A percentile compares a stretch with the other conserved stretches of the same genome.
Evolutionary conservation across 177 flowering plant species (phyloP).

Genomic region (Telopea speciosissima): DNA sequence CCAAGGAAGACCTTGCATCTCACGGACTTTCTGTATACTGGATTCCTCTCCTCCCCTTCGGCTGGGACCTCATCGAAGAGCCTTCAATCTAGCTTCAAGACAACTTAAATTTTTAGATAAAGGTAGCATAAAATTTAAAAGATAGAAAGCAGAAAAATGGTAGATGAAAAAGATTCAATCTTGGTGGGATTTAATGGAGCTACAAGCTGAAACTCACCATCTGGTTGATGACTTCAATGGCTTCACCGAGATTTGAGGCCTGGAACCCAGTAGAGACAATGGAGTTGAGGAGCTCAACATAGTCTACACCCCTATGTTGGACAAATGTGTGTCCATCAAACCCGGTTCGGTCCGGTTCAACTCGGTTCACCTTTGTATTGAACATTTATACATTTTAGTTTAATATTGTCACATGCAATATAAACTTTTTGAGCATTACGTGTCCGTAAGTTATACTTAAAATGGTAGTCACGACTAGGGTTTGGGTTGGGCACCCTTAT

Average conservation of each 20-base stretch:
- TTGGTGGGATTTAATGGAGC: neutral
- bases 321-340: too few species aligned
- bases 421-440: too few species aligned
- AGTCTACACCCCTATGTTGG: constrained; percentile 67
- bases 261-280: constrained; percentile 80
- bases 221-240: constrained; percentile 64
- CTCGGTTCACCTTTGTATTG: too few species aligned
- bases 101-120: constrained; percentile 3
- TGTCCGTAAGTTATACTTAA: too few species aligned
- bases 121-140: neutral
- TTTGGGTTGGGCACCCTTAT: too few species aligned
- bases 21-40: constrained; percentile 47
- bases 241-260: constrained; percentile 94
- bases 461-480: too few species aligned
- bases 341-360: too few species aligned
- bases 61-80: constrained; percentile 55
- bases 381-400: too few species aligned
- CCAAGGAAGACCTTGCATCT: constrained; percentile 84
- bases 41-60: constrained; percentile 61
- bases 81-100: constrained; percentile 81
- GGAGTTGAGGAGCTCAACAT: constrained; percentile 53
- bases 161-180: neutral
- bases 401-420: too few species aligned
- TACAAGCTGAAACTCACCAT: constrained; percentile 45
- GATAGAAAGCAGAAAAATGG: neutral